Evolutionary conservation across 1,284 basidiomycete genomes (phyloP), one percentile per base, ranked within the genome.

Genomic region (Papiliotrema nemorosa): DNA sequence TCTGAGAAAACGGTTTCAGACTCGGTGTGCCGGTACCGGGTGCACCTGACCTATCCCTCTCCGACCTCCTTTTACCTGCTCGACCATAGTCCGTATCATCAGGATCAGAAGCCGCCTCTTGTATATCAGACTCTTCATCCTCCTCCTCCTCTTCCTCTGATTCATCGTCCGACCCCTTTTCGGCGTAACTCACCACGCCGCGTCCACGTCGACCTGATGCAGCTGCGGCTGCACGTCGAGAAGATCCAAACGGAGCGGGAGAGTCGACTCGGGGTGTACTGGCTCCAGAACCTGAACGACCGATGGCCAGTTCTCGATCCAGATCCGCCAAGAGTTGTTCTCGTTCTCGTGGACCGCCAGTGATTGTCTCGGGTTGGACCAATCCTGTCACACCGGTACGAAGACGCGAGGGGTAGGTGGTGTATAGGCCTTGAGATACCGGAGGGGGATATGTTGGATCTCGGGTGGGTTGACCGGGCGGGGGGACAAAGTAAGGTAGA

Each of bases 301-400:
- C 58, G 5, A 45, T 47, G 2, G 52, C 40, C 13, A 64, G 24
- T 46, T 71, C 70, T 41, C 57, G 47, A n/a, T 72, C 68, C 37
- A 66, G 47, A 49, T 73, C 67, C 14, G 69, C 63, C 24, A 65
- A 45, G 45, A 71, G 64, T 10, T 53, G 59, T 44, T 70, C 66
- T 33, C 71, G 53, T 59, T 66, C 77, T 52, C 57, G 86, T 56
- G 70, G 66, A 13, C 71, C 70, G 35, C 73, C 70, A 22, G 69
- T 65, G 47, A 72, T 61, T 22, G 67, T 67, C 59, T 91, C 83
- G n/a, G 93, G 92, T 67, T 98, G 94, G 73, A 97, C 82, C 55
- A 98, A 82, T 2, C 89, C 83, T 1, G 90, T 88, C 5, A 87
- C 82, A 24, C 94, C 94, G 0, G 92, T 93, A n/a, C 88, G 84